A percentile compares a stretch with the other conserved stretches of the same genome.
Evolutionary conservation across 228 moss, liverwort and hornwort genomes (phyloP).

Genomic region (Sphagnum fallax): DNA sequence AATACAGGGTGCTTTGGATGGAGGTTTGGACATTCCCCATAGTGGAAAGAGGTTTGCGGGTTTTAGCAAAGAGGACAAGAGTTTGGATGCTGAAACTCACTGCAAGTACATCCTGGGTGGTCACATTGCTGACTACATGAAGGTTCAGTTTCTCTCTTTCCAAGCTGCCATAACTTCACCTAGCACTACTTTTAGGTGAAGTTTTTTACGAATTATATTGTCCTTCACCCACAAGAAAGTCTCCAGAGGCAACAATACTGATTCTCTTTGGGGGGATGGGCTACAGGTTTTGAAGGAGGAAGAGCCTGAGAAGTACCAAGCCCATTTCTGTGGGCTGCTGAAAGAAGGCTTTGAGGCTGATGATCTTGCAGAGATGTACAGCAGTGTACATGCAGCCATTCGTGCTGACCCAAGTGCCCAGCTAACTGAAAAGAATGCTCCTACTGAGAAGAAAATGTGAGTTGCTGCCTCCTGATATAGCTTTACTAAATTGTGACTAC

Average conservation of each 20-base stretch:
- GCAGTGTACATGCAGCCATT: constrained; percentile 68
- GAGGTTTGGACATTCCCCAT: constrained; percentile 89
- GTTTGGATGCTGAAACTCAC: constrained; percentile 69
- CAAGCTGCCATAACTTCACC: neutral
- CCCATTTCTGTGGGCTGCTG: constrained; percentile 53
- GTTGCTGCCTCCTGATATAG: constrained; percentile 3
- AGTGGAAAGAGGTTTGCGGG: constrained; percentile 92
- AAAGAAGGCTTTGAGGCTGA: constrained; percentile 63
- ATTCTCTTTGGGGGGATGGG: neutral
- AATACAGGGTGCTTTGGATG: constrained; percentile 74
- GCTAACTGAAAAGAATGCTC: constrained; percentile 61
- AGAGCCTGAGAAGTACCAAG: constrained; percentile 77
- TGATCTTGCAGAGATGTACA: constrained; percentile 53
- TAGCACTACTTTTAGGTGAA: neutral
- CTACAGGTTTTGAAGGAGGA: constrained; percentile 77
- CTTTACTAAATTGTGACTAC: too few relatives aligned
- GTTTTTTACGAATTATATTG: neutral
- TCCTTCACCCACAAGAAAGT: neutral
- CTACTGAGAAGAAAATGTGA: constrained; percentile 60
- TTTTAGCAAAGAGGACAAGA: constrained; percentile 79
- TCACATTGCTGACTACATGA: constrained; percentile 48
- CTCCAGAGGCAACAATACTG: neutral
- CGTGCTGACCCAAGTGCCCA: constrained; percentile 64
- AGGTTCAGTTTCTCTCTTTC: constrained; percentile 19
- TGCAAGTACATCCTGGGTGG: constrained; percentile 60